These are phyloP conservation scores for Sphagnum contortum DNA, from an alignment of 225 moss, liverwort and hornwort genomes.

Conservation along the genomic window DNA sequence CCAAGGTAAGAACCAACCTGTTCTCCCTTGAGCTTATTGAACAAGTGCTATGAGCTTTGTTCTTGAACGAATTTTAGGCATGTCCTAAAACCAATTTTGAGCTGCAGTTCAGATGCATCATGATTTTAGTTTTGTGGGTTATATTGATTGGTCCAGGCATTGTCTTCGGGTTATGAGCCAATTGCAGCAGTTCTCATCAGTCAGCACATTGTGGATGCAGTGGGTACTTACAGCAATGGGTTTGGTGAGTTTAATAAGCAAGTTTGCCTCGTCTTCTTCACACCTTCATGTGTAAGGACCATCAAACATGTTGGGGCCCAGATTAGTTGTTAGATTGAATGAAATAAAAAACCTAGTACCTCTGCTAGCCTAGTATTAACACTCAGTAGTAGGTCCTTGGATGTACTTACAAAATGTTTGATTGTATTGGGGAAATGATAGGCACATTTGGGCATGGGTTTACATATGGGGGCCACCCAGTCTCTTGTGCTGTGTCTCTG, in stretches of 20 bases:
- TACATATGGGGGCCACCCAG: constrained; percentile 94
- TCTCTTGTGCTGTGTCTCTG: constrained; percentile 79
- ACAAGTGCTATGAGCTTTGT: too few species aligned
- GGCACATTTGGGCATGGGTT: constrained; percentile 92
- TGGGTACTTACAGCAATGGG: constrained; percentile 47
- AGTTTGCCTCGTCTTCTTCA: constrained; percentile 4
- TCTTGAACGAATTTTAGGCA: too few species aligned
- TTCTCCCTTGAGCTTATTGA: too few species aligned
- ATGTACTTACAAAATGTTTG: too few species aligned
- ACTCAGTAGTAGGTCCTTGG: too few species aligned
- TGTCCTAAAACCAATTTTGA: too few species aligned
- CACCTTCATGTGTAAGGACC: neutral
- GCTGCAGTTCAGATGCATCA: too few species aligned
- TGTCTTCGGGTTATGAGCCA: constrained; percentile 86
- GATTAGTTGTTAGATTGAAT: too few species aligned
- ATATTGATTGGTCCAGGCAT: constrained; percentile 26
- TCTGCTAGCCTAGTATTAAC: too few species aligned
- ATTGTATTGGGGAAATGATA: constrained; percentile 6
- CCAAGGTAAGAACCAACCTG: constrained; percentile 48
- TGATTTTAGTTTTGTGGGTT: too few species aligned
- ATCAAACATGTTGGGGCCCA: too few species aligned
- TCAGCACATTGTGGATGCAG: constrained; percentile 45
- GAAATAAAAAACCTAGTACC: too few species aligned
- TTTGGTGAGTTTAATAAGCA: constrained; percentile 24
- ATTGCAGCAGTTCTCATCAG: constrained; percentile 69